phyloP scores from a whole-genome alignment of 176 grass and related monocot genomes.

The Typha latifolia region DNA sequence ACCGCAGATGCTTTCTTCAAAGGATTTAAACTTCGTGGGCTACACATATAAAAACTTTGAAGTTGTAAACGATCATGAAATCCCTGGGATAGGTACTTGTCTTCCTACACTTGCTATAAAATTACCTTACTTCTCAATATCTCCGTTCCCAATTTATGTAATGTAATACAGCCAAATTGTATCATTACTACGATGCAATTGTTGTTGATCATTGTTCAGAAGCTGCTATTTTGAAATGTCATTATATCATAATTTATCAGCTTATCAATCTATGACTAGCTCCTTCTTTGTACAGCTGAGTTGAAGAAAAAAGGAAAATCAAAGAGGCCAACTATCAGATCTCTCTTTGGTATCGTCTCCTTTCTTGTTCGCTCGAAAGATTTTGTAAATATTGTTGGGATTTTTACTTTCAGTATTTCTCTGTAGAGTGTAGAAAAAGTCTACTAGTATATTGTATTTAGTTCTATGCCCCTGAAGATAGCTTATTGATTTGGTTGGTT shows the following conservation, averaged over 20 bases:
- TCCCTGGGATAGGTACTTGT: conserved; percentile 66
- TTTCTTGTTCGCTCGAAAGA: conserved; percentile 6
- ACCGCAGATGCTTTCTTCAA: conserved; percentile 94
- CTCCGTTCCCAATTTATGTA: too few species aligned
- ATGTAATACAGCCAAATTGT: too few species aligned
- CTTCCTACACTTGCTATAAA: conserved; percentile 1
- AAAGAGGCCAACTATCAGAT: conserved; percentile 81
- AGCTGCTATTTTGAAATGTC: neutral
- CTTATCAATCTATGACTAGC: neutral
- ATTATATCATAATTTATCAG: neutral
- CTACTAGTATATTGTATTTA: too few species aligned
- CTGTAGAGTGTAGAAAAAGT: too few species aligned
- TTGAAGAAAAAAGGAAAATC: conserved; percentile 94
- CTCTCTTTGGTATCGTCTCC: conserved; percentile 52
- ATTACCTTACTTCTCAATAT: too few species aligned
- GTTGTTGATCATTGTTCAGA: neutral
- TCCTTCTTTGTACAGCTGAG: conserved; percentile 44
- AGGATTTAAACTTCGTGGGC: conserved; percentile 96
- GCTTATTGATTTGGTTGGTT: too few species aligned
- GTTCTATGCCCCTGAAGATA: too few species aligned
- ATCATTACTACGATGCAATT: neutral
- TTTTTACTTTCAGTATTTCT: too few species aligned
- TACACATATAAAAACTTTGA: conserved; percentile 99
- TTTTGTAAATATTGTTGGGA: neutral
- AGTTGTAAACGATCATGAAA: conserved; percentile 82